Conservation (phyloP, 345 rosid species). For the Bruguiera parviflora region DNA sequence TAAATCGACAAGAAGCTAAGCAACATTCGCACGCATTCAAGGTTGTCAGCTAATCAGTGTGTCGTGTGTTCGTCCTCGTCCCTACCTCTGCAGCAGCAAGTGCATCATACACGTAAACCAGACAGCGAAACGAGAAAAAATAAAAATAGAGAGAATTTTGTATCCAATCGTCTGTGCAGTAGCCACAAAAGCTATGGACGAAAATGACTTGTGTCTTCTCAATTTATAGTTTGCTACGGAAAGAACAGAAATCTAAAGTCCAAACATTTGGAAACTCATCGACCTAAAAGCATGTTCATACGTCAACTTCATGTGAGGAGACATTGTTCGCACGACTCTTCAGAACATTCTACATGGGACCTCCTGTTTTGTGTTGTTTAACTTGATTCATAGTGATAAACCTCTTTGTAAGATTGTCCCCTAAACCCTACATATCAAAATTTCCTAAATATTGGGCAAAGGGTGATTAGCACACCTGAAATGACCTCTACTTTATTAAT, state of each 20-base stretch:
- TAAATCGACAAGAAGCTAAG: too few species aligned
- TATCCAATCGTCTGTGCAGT: too few species aligned
- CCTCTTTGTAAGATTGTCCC: conserved; percentile 76
- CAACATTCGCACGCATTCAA: too few species aligned
- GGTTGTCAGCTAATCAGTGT: too few species aligned
- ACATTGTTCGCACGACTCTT: conserved; percentile 82
- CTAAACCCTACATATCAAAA: conserved; percentile 48
- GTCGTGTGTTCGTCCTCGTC: too few species aligned
- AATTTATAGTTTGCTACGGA: too few species aligned
- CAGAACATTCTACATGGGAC: conserved; percentile 90
- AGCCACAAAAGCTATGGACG: too few species aligned
- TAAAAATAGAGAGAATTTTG: too few species aligned
- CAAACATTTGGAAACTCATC: conserved; percentile 7
- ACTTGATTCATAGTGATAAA: conserved; percentile 69
- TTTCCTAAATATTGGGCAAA: background rate
- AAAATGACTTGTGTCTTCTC: too few species aligned
- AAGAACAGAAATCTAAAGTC: background rate
- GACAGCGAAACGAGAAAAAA: too few species aligned
- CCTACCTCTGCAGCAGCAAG: too few species aligned
- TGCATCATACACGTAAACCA: too few species aligned
- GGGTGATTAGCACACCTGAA: background rate
- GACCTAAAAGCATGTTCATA: conserved; percentile 18
- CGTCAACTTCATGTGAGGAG: conserved; percentile 96
- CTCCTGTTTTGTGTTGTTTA: conserved; percentile 63
- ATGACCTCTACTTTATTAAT: background rate